Base-by-base conservation (phyloP, 2,329 filamentous ascomycete species). In the Daldinia eschscholtzii region DNA sequence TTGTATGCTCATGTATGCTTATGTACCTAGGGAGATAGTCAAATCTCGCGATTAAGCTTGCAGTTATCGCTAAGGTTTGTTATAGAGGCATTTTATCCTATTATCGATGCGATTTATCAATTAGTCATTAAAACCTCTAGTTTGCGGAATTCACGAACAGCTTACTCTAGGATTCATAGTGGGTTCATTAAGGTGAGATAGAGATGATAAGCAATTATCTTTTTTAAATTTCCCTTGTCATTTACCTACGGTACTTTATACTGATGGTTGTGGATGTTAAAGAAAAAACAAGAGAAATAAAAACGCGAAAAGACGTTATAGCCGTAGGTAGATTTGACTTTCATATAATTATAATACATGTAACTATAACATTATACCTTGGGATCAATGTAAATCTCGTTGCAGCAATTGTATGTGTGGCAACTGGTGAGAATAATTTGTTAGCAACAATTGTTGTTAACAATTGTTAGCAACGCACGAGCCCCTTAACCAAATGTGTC, bases 401-500 rank as follows among this genome's bases (percentile, higher is more conserved):
- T n/a, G n/a, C n/a, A n/a, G n/a, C n/a, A n/a, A n/a, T n/a, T n/a
- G n/a, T 3, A 37, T 37, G 35, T 37, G 4, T 37, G 35, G 13
- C 35, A 37, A 37, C 35, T 37, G 10, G 13, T 37, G 35, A 37
- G 35, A 37, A 37, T 37, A 37, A 37, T 37, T n/a, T n/a, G n/a
- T n/a, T n/a, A n/a, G n/a, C n/a, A n/a, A n/a, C n/a, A n/a, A n/a
- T n/a, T n/a, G n/a, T n/a, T n/a, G n/a, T n/a, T n/a, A n/a, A n/a
- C n/a, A 23, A 23, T 23, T 39, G 35, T 39, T 39, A 52, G 46
- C 26, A 52, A 52, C 46, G 46, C 46, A 52, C 46, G 46, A 52
- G 46, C 46, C 46, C 46, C 46, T 33, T 52, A 30, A 10, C 9
- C 28, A 52, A 52, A 52, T 15, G 13, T 12, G 26, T 33, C 46